Evolutionary conservation across 768 basidiomycete genomes (phyloP).

Genomic region (Phanerodontia chrysosporium): DNA sequence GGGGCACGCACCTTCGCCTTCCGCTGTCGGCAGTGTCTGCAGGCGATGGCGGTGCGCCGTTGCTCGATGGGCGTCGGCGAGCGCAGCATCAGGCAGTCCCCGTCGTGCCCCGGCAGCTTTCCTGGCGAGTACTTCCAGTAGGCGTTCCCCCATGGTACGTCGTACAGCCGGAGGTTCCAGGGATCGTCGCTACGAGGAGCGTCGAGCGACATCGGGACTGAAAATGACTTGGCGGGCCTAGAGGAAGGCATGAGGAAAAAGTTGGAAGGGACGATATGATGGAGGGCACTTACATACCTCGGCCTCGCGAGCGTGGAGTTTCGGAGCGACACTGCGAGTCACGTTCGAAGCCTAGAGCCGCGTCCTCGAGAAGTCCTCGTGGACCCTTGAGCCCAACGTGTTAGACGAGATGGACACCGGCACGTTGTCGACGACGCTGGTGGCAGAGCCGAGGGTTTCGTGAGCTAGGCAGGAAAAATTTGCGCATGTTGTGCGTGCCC

Average conservation of each 20-base stretch:
- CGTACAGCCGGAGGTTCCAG: conserved; percentile 37
- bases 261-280: neutral
- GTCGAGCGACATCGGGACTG: neutral
- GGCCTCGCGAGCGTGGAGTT: neutral
- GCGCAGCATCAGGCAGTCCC: conserved; percentile 34
- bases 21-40: conserved; percentile 34
- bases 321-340: neutral
- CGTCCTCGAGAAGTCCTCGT: neutral
- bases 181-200: conserved; percentile 21
- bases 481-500: neutral
- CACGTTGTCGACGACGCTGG: neutral
- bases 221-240: conserved; percentile 1
- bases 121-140: conserved; percentile 31
- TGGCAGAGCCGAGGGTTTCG: neutral
- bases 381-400: neutral
- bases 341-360: neutral
- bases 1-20: conserved; percentile 33
- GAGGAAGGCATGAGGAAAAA: neutral
- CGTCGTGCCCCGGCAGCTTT: conserved; percentile 34
- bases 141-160: conserved; percentile 34
- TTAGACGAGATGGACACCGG: neutral
- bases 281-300: neutral
- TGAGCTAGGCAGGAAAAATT: neutral
- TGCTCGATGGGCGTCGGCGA: conserved; percentile 36
- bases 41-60: conserved; percentile 33